Conservation (phyloP, 163 green algal species). For the Volvox carteri region DNA sequence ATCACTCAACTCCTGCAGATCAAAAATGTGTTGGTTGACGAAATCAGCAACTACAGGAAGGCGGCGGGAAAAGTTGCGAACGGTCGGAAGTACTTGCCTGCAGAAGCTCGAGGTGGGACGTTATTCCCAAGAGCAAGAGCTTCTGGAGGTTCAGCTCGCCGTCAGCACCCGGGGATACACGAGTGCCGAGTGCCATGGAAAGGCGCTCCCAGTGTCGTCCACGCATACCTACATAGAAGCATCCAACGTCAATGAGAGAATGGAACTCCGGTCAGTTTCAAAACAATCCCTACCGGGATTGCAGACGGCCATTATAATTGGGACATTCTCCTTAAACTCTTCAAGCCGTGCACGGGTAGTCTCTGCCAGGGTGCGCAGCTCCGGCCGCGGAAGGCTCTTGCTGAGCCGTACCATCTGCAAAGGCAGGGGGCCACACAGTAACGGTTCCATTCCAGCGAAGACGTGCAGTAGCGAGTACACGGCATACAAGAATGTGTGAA, state of each 20-base stretch:
- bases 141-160: constrained; percentile 57
- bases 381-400: constrained; percentile 57
- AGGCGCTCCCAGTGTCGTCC: constrained; percentile 68
- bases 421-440: background rate
- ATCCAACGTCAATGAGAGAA: too few relatives aligned
- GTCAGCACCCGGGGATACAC: constrained; percentile 56
- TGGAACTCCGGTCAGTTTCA: too few relatives aligned
- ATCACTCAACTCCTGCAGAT: constrained; percentile 67
- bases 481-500: too few relatives aligned
- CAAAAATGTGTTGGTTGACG: too few relatives aligned
- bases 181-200: constrained; percentile 50
- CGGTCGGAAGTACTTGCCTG: constrained; percentile 42
- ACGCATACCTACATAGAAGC: constrained; percentile 61
- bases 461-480: too few relatives aligned
- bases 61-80: too few relatives aligned
- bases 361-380: constrained; percentile 65
- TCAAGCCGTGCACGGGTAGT: constrained; percentile 69
- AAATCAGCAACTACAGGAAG: too few relatives aligned
- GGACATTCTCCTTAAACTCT: constrained; percentile 64
- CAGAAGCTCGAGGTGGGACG: constrained; percentile 71
- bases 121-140: constrained; percentile 68
- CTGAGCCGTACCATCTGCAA: constrained; percentile 63
- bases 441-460: too few relatives aligned
- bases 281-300: constrained; percentile 66
- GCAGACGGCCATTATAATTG: constrained; percentile 67